Percentiles rank a stretch among this genome's conserved stretches.
Evolutionary conservation across 148 eudicot genomes (phyloP).

Genomic region (Rhododendron molle): DNA sequence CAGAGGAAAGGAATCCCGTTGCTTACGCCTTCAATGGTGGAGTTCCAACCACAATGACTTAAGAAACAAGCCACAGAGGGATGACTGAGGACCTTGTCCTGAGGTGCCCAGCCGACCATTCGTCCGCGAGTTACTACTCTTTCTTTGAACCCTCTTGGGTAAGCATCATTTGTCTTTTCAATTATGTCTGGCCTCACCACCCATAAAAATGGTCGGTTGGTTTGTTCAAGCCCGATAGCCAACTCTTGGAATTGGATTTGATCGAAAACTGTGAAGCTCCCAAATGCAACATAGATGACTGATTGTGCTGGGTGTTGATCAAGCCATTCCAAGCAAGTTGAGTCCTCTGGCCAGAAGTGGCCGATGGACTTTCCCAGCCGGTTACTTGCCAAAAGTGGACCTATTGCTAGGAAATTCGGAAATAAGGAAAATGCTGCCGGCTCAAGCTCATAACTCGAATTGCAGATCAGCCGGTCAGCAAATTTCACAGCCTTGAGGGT

Average conservation of each 20-base stretch:
- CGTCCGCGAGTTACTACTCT: constrained; percentile 24
- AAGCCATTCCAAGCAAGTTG: constrained; percentile 26
- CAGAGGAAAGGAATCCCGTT: constrained; percentile 36
- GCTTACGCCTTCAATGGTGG: constrained; percentile 35
- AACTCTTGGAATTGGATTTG: constrained; percentile 32
- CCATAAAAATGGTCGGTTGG: constrained; percentile 42
- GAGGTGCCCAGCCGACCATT: constrained; percentile 42
- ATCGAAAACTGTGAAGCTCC: constrained; percentile 26
- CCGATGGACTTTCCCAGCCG: constrained; percentile 19
- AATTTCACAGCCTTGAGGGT: not conserved
- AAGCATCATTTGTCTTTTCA: not conserved
- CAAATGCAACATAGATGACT: constrained; percentile 29
- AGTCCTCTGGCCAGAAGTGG: constrained; percentile 28
- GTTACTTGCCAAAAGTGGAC: constrained; percentile 30
- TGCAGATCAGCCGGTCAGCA: constrained; percentile 24
- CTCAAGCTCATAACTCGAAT: constrained; percentile 23
- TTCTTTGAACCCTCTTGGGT: constrained; percentile 25
- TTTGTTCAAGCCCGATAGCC: constrained; percentile 46
- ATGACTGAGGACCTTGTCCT: constrained; percentile 32
- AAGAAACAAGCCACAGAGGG: constrained; percentile 40
- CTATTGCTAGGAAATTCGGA: constrained; percentile 17
- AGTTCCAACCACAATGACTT: constrained; percentile 53
- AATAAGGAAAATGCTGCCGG: constrained; percentile 21
- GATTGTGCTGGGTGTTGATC: constrained; percentile 28
- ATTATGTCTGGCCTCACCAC: constrained; percentile 36